Conservation (phyloP, 441 rosid species). For the Aleurites moluccanus region DNA sequence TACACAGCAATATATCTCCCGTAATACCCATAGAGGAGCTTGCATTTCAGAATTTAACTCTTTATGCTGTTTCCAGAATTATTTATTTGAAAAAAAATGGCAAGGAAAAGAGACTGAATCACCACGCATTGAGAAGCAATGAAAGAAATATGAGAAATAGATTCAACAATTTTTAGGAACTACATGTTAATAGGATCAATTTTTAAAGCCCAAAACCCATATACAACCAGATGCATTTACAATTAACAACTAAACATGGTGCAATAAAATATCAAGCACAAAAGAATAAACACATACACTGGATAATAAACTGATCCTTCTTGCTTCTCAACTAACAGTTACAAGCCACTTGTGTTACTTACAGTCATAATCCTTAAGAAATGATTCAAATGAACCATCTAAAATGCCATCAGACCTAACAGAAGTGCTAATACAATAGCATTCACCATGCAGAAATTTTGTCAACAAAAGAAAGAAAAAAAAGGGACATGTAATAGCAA, state of each 20-base stretch:
- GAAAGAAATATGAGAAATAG: neutral
- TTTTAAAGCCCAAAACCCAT: neutral
- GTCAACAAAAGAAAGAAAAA: neutral
- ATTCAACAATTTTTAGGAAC: neutral
- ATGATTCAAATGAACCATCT: neutral
- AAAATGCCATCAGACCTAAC: neutral
- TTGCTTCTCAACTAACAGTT: slow-evolving; percentile 6
- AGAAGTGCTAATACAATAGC: slow-evolving; percentile 3
- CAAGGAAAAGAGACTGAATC: neutral
- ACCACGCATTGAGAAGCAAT: neutral
- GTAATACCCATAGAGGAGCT: neutral
- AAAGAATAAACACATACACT: neutral
- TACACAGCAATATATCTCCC: neutral
- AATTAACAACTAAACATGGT: slow-evolving; percentile 1
- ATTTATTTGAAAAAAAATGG: neutral
- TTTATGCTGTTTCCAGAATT: neutral
- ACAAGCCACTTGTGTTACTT: neutral
- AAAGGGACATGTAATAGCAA: neutral
- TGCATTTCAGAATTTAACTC: neutral
- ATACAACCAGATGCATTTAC: neutral
- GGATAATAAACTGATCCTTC: neutral
- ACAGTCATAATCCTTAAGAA: neutral
- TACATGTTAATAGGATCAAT: neutral
- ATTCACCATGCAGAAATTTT: slow-evolving; percentile 9
- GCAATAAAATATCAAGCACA: neutral